phyloP scores from a whole-genome alignment of 2,329 filamentous ascomycete genomes.

The Fragosphaeria purpurea region DNA sequence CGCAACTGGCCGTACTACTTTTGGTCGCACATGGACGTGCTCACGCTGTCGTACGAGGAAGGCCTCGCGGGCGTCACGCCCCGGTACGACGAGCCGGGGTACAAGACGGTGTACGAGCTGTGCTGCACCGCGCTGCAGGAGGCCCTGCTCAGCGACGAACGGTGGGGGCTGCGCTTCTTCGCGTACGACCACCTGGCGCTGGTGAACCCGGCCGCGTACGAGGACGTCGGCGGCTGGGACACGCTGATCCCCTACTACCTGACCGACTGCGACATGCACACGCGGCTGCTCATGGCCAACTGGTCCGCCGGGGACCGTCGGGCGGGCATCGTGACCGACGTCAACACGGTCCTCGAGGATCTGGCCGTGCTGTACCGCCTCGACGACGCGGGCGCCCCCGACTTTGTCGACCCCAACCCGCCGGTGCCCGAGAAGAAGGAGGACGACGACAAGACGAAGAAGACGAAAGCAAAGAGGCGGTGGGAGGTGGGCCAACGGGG shows the following conservation, averaged over 20 bases:
- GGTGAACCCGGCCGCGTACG: constrained; percentile 42
- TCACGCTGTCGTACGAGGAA: constrained; percentile 33
- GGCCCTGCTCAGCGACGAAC: constrained; percentile 22
- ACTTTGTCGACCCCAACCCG: constrained; percentile 28
- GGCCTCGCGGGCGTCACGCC: constrained; percentile 26
- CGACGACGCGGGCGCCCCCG: constrained; percentile 25
- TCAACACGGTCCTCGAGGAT: constrained; percentile 34
- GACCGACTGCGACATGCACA: constrained; percentile 48
- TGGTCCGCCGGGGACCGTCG: constrained; percentile 29
- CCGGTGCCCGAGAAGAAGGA: constrained; percentile 12
- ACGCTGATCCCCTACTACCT: constrained; percentile 48
- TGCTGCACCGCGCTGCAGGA: constrained; percentile 4
- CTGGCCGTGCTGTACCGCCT: constrained; percentile 33
- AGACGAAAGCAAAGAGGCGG: too few relatives aligned
- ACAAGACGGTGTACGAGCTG: constrained; percentile 23
- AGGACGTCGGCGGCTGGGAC: constrained; percentile 46
- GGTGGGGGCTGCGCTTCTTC: constrained; percentile 45
- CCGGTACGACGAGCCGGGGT: constrained; percentile 24
- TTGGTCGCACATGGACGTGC: constrained; percentile 44
- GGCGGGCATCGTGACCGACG: constrained; percentile 34
- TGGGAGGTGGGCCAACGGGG: too few relatives aligned
- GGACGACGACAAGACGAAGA: constrained; percentile 1
- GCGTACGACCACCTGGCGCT: constrained; percentile 48
- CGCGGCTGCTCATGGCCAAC: constrained; percentile 30
- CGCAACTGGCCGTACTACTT: constrained; percentile 39